Evolutionary conservation across 352 stramenopile species (phyloP), one percentile per base, ranked within the genome.

Genomic region (Blastocystis sp.): DNA sequence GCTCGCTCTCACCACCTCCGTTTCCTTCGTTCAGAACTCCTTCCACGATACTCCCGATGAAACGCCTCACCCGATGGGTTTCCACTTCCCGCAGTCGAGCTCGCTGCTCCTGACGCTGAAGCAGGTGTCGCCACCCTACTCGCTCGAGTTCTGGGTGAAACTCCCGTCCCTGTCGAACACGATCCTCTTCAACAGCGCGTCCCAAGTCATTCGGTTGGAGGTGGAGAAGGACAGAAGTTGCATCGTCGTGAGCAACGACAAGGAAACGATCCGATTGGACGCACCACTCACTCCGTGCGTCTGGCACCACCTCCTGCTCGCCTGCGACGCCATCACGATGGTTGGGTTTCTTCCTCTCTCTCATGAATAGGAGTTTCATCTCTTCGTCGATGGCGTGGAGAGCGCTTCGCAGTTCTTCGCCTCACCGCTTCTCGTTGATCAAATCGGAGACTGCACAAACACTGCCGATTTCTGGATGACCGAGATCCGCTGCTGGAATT

Each of bases 401-500:
- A 24, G 41, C 19, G 16, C 51, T 3, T 63, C 74, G 3, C 24
- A 33, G 12, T 21, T 85, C 55, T 67, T 62, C 26, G 59, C 74
- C 2, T 55, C 50, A n/a, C 35, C 74, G 10, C 55, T 67, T 45
- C n/a, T 33, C 45, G 21, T 67, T 4, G 41, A 85, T 13, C 31
- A 29, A n/a, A 33, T 85, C 4, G 74, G 74, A 10, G 70, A 59
- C 45, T 29, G 29, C 16, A 10, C 31, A 69, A 85, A 85, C 21
- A 85, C 50, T 13, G 3, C 41, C 10, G 51, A 41, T 31, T 67
- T 85, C 61, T 62, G 55, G 13, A 29, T 85, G 26, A 41, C n/a
- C 19, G 74, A 85, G 35, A 69, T 85, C 19, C 74, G 74, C 41
- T 51, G 51, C 19, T 85, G 74, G 74, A 59, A 29, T 9, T 62